Base-by-base conservation (phyloP, 768 basidiomycete genomes). In the Phylloporus sp. region DNA sequence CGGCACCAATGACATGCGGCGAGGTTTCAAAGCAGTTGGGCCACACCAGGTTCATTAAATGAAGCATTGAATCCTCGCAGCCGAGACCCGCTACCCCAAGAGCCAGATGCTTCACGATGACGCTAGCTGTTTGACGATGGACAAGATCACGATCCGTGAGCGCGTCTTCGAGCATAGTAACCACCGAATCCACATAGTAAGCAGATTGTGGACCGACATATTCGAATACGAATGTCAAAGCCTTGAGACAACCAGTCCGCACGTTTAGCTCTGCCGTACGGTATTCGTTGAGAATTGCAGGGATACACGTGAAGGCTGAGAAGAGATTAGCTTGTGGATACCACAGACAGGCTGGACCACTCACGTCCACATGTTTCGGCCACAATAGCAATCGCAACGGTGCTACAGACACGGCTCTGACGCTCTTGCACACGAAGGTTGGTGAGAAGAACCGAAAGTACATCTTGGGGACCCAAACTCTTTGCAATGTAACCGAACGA, bases 401-500 rank as follows among this genome's bases (percentile, higher is more conserved):
- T 98, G 67, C 89, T 92, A 68, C 97, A 99, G 18, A 99, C 97
- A 66, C 95, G 93, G 70, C 90, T 93, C 70, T 99, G 97, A 58
- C 97, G 94, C 66, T 99, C 97, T 76, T 99, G 97, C 5, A 98
- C 95, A 41, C 95, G 90, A 62, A 99, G 68, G 68, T 99, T 98
- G 50, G 97, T 98, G 50, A 99, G 76, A 12, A 99, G 79, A 13
- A 99, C 95, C 32, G 90, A 91, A 28, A 99, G 76, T 1, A 99
- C 97, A 64, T 99, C 97, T 70, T 98, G 95, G 43, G 97, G 95
- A 73, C 97, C 97, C 73, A 99, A 86, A 73, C 91, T 95, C 76
- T 98, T 98, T 52, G 97, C 97, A 56, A 99, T 99, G 60, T 99
- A 99, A 62, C 97, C 97, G 61, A 99, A 99, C 1, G 95, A 97